Base-by-base conservation (phyloP, 129 eudicot genomes). In the Pseudognaphalium luteoalbum region DNA sequence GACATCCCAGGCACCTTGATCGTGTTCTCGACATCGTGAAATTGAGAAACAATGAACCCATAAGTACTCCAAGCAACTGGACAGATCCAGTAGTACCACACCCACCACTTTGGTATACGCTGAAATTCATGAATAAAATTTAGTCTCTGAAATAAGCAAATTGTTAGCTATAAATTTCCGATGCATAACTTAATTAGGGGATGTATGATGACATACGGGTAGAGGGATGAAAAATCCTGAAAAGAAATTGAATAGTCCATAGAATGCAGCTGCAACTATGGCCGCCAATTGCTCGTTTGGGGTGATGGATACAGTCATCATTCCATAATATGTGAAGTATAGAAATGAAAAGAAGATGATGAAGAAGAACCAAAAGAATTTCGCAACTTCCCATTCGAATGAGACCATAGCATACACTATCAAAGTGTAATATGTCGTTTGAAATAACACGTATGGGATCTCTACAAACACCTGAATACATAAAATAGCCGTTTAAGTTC, bases 281-380 rank as follows among this genome's bases (percentile, higher is more conserved):
- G 93, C 89, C 60, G 96, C 92, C 5, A 90, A 81, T 80, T 86
- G 92, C 34, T 83, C 91, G 69, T 90, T 90, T 59, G 96, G 93
- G 51, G 96, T 87, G 82, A 90, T 80, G 66, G 96, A 86, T 19
- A 90, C 91, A 9, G 91, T 84, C 96, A 90, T 83, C 96, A 90
- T 90, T 63, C 96, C 96, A n/a, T 88, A 90, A 78, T 90, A 90
- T 5, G 96, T 86, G 85, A 88, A 90, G 86, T 90, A 88, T 5
- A 90, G 85, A 64, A 90, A 87, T 16, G 93, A 83, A 69, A 88
- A 88, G 70, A 88, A 88, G 81, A 76, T 87, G 75, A 90, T 71
- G 66, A 81, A 90, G 73, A 76, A 87, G 76, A 84, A 75, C 96
- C 96, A 90, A 37, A 86, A 84, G 78, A 90, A 88, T 80, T 90